These are phyloP conservation scores for Paracoccidioides lutzii DNA, from an alignment of 2,329 filamentous ascomycete genomes.

Conservation along the genomic window DNA sequence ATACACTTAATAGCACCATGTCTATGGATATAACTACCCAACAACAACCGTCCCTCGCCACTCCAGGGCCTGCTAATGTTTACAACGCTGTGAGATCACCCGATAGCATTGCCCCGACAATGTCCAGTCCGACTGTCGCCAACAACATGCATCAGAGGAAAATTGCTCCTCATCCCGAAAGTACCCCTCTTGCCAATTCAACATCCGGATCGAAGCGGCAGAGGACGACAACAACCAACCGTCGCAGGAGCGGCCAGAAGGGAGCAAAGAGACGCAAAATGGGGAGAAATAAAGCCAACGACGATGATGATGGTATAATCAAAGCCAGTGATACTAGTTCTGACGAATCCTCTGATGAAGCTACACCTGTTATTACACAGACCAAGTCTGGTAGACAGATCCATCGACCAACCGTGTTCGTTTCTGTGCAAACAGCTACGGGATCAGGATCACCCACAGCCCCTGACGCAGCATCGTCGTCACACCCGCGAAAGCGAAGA, in stretches of 20 bases:
- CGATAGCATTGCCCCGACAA: not conserved
- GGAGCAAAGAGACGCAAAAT: slow-evolving; percentile 6
- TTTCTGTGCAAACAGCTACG: slow-evolving; percentile 18
- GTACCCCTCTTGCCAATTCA: not conserved
- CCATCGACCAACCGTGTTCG: slow-evolving; percentile 51
- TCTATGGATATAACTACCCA: not conserved
- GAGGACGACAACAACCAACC: not conserved
- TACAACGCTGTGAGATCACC: not conserved
- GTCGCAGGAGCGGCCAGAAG: slow-evolving; percentile 4
- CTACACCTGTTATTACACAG: slow-evolving; percentile 47
- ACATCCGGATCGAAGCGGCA: not conserved
- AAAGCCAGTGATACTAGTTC: slow-evolving; percentile 26
- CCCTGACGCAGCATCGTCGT: slow-evolving; percentile 14
- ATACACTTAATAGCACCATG: not conserved
- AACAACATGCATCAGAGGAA: not conserved
- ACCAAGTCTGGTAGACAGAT: slow-evolving; percentile 66
- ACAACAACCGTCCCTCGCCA: not conserved
- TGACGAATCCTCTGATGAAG: slow-evolving; percentile 31
- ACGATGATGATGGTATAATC: slow-evolving; percentile 23
- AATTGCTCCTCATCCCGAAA: not conserved
- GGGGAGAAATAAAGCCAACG: slow-evolving; percentile 10
- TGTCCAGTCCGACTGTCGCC: not conserved
- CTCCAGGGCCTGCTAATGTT: not conserved
- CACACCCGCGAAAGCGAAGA: slow-evolving; percentile 40
- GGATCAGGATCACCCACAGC: slow-evolving; percentile 10